Evolutionary conservation across 768 basidiomycete species (phyloP).

Genomic region (Tephrocybe sp.): DNA sequence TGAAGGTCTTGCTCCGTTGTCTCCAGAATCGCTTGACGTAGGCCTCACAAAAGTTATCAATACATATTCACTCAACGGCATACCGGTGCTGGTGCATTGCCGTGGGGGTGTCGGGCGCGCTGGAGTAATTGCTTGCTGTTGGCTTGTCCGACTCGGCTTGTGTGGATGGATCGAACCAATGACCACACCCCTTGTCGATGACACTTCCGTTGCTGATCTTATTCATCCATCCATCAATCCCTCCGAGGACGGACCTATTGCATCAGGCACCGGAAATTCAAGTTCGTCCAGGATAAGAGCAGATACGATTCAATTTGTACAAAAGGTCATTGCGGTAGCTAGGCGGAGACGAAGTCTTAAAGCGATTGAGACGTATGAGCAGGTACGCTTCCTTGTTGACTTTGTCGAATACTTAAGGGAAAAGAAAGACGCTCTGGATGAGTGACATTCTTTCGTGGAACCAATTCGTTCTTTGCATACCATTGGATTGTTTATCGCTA

Average conservation of each 20-base stretch:
- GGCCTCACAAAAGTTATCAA: slow-evolving; percentile 65
- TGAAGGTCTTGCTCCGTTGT: slow-evolving; percentile 82
- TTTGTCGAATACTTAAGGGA: slow-evolving; percentile 61
- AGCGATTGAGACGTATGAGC: slow-evolving; percentile 92
- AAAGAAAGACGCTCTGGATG: neutral
- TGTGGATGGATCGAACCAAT: slow-evolving; percentile 58
- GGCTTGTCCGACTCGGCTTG: slow-evolving; percentile 91
- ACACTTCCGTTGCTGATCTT: neutral
- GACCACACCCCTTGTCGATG: neutral
- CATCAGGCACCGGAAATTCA: neutral
- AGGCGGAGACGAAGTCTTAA: slow-evolving; percentile 79
- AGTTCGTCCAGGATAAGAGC: slow-evolving; percentile 16
- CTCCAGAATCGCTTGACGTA: slow-evolving; percentile 53
- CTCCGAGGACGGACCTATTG: neutral
- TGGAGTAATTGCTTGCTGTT: slow-evolving; percentile 88
- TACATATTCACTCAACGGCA: slow-evolving; percentile 69
- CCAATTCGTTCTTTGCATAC: neutral
- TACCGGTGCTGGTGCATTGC: slow-evolving; percentile 81
- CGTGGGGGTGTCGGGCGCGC: slow-evolving; percentile 94
- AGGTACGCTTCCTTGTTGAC: slow-evolving; percentile 80
- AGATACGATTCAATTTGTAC: slow-evolving; percentile 64
- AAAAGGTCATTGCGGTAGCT: slow-evolving; percentile 70
- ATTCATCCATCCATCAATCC: neutral
- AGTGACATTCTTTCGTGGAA: neutral
- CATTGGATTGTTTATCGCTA: slow-evolving; percentile 7